Evolutionary conservation across 805 yeast species (phyloP).

Genomic region (Spathaspora boniae): DNA sequence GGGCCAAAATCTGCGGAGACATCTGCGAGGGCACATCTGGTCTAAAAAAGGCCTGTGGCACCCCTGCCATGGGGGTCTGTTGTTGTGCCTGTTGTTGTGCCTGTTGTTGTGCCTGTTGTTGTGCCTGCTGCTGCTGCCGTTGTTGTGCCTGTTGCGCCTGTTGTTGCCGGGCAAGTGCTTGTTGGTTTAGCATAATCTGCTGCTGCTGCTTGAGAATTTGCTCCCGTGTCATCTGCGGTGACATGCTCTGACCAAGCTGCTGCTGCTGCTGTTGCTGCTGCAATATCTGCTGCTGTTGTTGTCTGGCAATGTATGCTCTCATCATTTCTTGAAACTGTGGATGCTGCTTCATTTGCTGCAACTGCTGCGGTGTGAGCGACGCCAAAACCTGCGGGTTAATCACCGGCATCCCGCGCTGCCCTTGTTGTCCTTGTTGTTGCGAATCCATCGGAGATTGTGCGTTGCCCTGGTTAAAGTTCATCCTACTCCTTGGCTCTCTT

Average conservation of each 20-base stretch:
- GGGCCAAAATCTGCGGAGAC: constrained; percentile 2
- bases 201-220: constrained; percentile 8
- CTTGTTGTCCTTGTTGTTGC: constrained; percentile 5
- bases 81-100: constrained; percentile 8
- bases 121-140: constrained; percentile 6
- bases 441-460: constrained; percentile 4
- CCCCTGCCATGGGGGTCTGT: constrained; percentile 3
- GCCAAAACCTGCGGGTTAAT: constrained; percentile 26
- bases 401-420: constrained; percentile 7
- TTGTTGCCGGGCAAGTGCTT: constrained; percentile 5
- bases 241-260: constrained; percentile 2
- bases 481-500: not conserved
- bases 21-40: no score
- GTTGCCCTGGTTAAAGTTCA: constrained; percentile 11
- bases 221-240: constrained; percentile 8
- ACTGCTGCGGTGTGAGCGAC: constrained; percentile 39
- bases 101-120: constrained; percentile 7
- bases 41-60: no score
- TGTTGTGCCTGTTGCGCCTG: not conserved
- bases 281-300: constrained; percentile 31
- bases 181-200: constrained; percentile 9
- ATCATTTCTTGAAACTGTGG: constrained; percentile 42
- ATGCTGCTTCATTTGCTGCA: constrained; percentile 39
- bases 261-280: constrained; percentile 35
- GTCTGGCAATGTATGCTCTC: constrained; percentile 38